phyloP scores from a whole-genome alignment of 1,139 yeast species.

The Sugiyamaella paludigena region DNA sequence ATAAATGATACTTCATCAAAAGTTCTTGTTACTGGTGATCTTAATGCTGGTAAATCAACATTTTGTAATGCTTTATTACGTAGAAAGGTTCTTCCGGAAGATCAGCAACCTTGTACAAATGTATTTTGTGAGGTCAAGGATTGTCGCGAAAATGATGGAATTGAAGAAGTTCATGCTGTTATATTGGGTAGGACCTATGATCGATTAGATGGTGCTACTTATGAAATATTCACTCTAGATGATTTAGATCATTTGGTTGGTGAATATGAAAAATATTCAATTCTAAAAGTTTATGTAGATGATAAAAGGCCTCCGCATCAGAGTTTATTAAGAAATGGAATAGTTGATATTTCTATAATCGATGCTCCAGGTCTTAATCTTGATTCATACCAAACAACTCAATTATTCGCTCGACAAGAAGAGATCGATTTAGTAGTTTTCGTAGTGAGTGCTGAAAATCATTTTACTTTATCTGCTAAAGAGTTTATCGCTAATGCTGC shows the following conservation, averaged over 20 bases:
- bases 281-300: conserved; percentile 76
- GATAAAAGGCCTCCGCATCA: conserved; percentile 68
- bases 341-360: conserved; percentile 85
- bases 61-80: conserved; percentile 89
- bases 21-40: conserved; percentile 94
- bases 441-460: conserved; percentile 95
- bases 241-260: conserved; percentile 70
- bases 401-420: conserved; percentile 92
- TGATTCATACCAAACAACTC: conserved; percentile 93
- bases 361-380: conserved; percentile 97
- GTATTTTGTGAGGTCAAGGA: conserved; percentile 95
- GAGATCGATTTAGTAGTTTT: conserved; percentile 95
- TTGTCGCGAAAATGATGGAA: conserved; percentile 66
- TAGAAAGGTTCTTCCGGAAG: conserved; percentile 81
- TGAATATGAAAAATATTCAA: conserved; percentile 65
- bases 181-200: conserved; percentile 59
- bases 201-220: conserved; percentile 63
- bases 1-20: conserved; percentile 91
- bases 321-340: conserved; percentile 82
- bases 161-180: conserved; percentile 96
- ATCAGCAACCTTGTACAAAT: conserved; percentile 96
- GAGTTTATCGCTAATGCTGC: conserved; percentile 92
- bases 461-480: conserved; percentile 88
- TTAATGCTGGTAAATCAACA: conserved; percentile 94
- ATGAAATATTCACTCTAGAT: conserved; percentile 51